Evolutionary conservation across 73 alveolate species (phyloP).

Genomic region (Symbiodinium natans): DNA sequence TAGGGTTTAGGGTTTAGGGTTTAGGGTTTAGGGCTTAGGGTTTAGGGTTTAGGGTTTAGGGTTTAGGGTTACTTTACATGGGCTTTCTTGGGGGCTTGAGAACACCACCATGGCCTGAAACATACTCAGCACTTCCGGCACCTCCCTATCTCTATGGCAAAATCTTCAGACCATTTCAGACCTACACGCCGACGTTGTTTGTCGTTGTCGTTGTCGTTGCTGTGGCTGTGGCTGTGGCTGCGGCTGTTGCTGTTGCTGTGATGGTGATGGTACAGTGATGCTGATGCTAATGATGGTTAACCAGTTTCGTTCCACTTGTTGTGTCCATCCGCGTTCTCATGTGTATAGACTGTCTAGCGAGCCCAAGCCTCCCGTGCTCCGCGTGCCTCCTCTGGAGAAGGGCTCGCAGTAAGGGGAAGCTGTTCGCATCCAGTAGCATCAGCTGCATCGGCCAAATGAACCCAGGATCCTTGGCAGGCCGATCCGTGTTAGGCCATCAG

Average conservation of each 20-base stretch:
- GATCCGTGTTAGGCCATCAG: neutral
- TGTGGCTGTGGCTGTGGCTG: too few species aligned
- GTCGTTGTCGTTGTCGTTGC: too few species aligned
- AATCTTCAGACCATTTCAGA: too few species aligned
- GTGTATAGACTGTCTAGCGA: neutral
- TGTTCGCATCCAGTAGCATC: neutral
- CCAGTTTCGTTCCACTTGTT: neutral
- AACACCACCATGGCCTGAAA: neutral
- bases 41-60: too few species aligned
- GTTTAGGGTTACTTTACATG: neutral
- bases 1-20: too few species aligned
- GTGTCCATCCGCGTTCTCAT: neutral
- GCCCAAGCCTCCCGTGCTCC: neutral
- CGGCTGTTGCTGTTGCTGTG: too few species aligned
- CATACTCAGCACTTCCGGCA: neutral
- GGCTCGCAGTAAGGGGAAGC: neutral
- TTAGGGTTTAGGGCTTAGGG: too few species aligned
- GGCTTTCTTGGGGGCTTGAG: neutral
- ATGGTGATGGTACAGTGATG: neutral
- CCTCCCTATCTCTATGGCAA: neutral
- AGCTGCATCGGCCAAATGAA: neutral
- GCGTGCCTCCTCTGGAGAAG: neutral
- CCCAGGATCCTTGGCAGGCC: neutral
- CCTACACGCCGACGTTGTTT: neutral
- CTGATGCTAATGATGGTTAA: neutral